Evolutionary conservation across 169 alveolate species (phyloP).

Genomic region (Plasmodium sp.): DNA sequence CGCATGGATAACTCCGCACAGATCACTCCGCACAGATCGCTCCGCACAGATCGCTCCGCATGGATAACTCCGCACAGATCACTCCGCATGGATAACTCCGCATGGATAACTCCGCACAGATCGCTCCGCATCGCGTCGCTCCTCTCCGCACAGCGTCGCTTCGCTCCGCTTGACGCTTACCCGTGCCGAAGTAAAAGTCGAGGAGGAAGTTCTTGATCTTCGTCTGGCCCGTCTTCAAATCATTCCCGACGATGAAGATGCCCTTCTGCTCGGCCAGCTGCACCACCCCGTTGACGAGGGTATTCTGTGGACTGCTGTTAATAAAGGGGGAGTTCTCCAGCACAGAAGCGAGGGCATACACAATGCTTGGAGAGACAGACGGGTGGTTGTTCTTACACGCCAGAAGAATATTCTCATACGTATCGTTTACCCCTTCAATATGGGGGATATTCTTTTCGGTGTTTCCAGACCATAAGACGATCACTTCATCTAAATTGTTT

Average conservation of each 20-base stretch:
- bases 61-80: no score
- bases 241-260: constrained; percentile 92
- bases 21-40: no score
- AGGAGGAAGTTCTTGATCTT: constrained; percentile 90
- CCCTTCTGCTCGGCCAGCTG: constrained; percentile 88
- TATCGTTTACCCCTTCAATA: constrained; percentile 83
- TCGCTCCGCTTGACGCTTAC: background rate
- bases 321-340: constrained; percentile 88
- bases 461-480: constrained; percentile 94
- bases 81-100: no score
- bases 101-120: no score
- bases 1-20: no score
- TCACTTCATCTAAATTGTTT: constrained; percentile 87
- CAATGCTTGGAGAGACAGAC: constrained; percentile 89
- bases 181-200: constrained; percentile 83
- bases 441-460: constrained; percentile 91
- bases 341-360: constrained; percentile 90
- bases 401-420: constrained; percentile 84
- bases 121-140: background rate
- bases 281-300: constrained; percentile 89
- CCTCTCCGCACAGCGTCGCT: background rate
- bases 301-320: constrained; percentile 95
- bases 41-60: no score
- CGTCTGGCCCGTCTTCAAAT: constrained; percentile 94
- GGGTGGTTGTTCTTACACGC: constrained; percentile 83